A percentile compares a stretch with the other conserved stretches of the same genome.
These are phyloP conservation scores for Jacaranda mimosifolia DNA, from an alignment of 257 asterid species.

Conservation along the genomic window DNA sequence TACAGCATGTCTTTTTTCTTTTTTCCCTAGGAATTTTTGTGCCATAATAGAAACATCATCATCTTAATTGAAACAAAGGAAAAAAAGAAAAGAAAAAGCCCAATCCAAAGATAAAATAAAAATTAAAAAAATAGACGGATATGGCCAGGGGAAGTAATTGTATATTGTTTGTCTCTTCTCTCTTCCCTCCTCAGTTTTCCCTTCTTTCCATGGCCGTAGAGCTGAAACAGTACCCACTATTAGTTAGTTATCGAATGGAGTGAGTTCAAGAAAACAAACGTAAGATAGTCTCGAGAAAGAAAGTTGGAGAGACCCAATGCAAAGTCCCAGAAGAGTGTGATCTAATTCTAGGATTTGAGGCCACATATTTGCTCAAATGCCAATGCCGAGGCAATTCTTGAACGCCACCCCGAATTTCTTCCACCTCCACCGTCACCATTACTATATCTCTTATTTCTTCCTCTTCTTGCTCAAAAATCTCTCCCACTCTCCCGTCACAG, in stretches of 20 bases:
- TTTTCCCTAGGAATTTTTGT: no score
- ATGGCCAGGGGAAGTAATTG: background rate
- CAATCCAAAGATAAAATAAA: no score
- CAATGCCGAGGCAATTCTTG: constrained; percentile 77
- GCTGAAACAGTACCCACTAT: constrained; percentile 27
- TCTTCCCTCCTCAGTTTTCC: background rate
- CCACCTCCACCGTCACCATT: background rate
- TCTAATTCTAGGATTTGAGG: constrained; percentile 52
- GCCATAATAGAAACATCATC: background rate
- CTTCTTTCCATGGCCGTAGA: constrained; percentile 41
- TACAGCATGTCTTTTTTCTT: no score
- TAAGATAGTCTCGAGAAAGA: constrained; percentile 11
- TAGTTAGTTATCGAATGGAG: constrained; percentile 21
- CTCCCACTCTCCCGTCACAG: constrained; percentile 27
- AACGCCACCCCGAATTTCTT: constrained; percentile 46
- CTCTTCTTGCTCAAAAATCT: constrained; percentile 39
- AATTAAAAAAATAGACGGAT: background rate
- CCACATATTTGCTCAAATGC: constrained; percentile 51
- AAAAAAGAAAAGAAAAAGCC: background rate
- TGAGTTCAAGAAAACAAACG: constrained; percentile 29
- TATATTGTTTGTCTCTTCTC: background rate
- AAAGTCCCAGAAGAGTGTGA: constrained; percentile 44
- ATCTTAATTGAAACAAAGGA: background rate
- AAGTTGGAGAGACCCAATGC: constrained; percentile 50
- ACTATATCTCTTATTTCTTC: constrained; percentile 34